Evolutionary conservation across 805 yeast species (phyloP).

Genomic region (Cyberlindnera misumaiensis): DNA sequence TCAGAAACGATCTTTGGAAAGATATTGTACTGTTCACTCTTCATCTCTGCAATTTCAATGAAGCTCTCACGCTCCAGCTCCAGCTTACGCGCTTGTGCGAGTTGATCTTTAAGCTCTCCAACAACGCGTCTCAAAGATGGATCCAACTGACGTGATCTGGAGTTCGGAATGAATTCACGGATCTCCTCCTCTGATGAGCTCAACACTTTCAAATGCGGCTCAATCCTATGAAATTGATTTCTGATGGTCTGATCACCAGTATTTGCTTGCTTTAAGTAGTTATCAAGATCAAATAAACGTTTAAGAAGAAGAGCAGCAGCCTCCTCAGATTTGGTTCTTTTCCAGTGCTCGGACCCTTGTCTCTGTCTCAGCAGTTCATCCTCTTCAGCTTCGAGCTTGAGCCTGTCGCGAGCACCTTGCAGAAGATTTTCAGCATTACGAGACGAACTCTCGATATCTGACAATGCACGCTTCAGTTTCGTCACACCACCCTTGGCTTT

Average conservation of each 20-base stretch:
- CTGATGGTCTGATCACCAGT: slow-evolving; percentile 52
- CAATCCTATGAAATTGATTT: slow-evolving; percentile 41
- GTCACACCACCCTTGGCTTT: slow-evolving; percentile 45
- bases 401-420: slow-evolving; percentile 37
- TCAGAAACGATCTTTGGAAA: slow-evolving; percentile 47
- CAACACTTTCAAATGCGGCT: slow-evolving; percentile 37
- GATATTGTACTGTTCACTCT: slow-evolving; percentile 40
- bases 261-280: slow-evolving; percentile 49
- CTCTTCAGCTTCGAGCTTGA: slow-evolving; percentile 46
- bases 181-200: slow-evolving; percentile 29
- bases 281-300: slow-evolving; percentile 37
- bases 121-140: slow-evolving; percentile 30
- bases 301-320: slow-evolving; percentile 35
- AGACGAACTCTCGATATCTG: slow-evolving; percentile 40
- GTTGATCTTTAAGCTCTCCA: slow-evolving; percentile 27
- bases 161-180: slow-evolving; percentile 24
- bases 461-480: slow-evolving; percentile 34
- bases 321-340: slow-evolving; percentile 36
- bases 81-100: slow-evolving; percentile 28
- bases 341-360: slow-evolving; percentile 53
- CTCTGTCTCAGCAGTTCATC: slow-evolving; percentile 45
- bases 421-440: slow-evolving; percentile 35
- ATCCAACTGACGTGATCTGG: slow-evolving; percentile 25
- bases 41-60: slow-evolving; percentile 35
- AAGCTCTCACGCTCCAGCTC: slow-evolving; percentile 34